Conservation (phyloP, 2,329 filamentous ascomycete species). For the Diplodia sapinea region DNA sequence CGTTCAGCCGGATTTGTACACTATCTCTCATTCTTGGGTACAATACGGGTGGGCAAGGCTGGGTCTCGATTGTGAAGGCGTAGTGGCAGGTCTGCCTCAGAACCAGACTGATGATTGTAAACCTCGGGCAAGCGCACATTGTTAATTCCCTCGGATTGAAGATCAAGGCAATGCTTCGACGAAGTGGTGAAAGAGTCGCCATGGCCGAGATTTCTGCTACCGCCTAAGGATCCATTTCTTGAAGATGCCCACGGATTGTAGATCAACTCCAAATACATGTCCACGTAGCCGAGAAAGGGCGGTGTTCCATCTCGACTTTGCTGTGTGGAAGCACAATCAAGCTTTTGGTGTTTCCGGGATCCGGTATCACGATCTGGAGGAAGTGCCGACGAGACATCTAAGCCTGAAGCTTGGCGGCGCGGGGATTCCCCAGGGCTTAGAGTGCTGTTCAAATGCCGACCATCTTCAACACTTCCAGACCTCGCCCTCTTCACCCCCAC, state of each 20-base stretch:
- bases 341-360: not conserved
- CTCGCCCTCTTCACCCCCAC: not conserved
- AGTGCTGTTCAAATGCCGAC: not conserved
- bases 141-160: not conserved
- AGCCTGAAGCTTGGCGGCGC: not conserved
- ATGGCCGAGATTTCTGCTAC: too few relatives aligned
- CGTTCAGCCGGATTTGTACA: not conserved
- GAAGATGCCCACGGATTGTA: conserved; percentile 13
- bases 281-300: not conserved
- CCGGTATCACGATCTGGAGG: not conserved
- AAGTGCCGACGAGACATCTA: not conserved
- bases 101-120: not conserved
- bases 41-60: not conserved
- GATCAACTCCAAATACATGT: conserved; percentile 13
- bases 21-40: not conserved
- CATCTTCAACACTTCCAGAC: not conserved
- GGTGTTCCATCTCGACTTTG: too few relatives aligned
- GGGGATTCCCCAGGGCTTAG: too few relatives aligned
- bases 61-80: not conserved
- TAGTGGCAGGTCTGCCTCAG: not conserved
- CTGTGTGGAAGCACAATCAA: not conserved
- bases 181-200: not conserved
- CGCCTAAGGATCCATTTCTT: too few relatives aligned
- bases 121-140: not conserved
- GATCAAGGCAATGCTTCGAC: not conserved